Conservation (phyloP, 257 asterid species). For the Plantago major region DNA sequence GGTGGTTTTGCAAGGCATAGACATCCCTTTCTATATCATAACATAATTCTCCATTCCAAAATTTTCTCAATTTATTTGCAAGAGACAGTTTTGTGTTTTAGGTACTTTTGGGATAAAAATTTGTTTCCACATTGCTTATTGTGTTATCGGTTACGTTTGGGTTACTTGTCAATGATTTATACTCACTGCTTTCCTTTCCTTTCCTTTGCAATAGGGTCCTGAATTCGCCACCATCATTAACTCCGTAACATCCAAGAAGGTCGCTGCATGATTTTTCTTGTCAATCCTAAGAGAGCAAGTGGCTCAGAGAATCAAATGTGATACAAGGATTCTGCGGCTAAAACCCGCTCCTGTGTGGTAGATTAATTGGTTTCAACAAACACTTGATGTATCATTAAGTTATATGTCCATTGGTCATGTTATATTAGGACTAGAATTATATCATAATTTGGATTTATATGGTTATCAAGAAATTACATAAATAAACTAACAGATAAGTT, state of each 20-base stretch:
- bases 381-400: constrained; percentile 15
- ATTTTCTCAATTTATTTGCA: background rate
- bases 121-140: background rate
- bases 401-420: constrained; percentile 4
- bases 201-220: constrained; percentile 57
- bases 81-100: background rate
- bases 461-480: constrained; percentile 3
- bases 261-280: constrained; percentile 55
- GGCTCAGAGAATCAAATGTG: constrained; percentile 28
- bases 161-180: constrained; percentile 2
- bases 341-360: constrained; percentile 16
- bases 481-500: constrained; percentile 15
- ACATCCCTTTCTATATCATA: no score
- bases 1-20: no score
- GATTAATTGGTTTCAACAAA: constrained; percentile 5
- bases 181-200: constrained; percentile 3
- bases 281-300: constrained; percentile 9
- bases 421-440: constrained; percentile 16
- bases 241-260: constrained; percentile 92
- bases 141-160: background rate
- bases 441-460: constrained; percentile 13
- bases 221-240: constrained; percentile 88
- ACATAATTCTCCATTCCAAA: no score
- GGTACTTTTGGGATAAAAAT: background rate
- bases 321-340: constrained; percentile 15